Conservation (phyloP, 179 eudicot genomes). For the Kewa caespitosa region DNA sequence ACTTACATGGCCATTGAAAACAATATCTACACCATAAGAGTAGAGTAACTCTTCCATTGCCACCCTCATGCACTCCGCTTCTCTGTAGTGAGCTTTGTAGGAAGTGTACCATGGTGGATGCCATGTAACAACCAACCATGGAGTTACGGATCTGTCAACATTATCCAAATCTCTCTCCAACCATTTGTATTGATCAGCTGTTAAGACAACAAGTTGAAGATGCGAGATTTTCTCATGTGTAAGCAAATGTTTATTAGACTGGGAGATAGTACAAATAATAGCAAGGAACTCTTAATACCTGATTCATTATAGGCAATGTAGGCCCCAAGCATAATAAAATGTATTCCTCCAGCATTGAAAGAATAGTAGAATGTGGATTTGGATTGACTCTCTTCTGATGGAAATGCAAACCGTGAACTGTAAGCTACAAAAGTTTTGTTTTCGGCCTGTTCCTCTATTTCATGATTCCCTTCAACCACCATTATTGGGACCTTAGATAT, state of each 20-base stretch:
- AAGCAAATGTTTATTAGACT: neutral
- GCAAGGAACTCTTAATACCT: slow-evolving; percentile 36
- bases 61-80: slow-evolving; percentile 92
- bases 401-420: slow-evolving; percentile 92
- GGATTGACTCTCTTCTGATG: slow-evolving; percentile 79
- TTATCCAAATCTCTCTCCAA: slow-evolving; percentile 76
- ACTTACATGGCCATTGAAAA: slow-evolving; percentile 94
- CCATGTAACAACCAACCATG: slow-evolving; percentile 91
- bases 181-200: slow-evolving; percentile 97
- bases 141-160: slow-evolving; percentile 72
- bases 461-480: slow-evolving; percentile 98
- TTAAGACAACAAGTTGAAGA: slow-evolving; percentile 4
- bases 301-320: slow-evolving; percentile 71
- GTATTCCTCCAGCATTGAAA: slow-evolving; percentile 94
- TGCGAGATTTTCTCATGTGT: neutral
- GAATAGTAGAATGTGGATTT: slow-evolving; percentile 82
- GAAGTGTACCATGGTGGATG: slow-evolving; percentile 95
- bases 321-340: slow-evolving; percentile 88
- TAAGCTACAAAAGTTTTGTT: slow-evolving; percentile 75
- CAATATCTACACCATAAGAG: slow-evolving; percentile 72
- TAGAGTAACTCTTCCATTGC: slow-evolving; percentile 90
- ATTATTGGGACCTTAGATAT: slow-evolving; percentile 80
- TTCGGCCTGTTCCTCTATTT: slow-evolving; percentile 75
- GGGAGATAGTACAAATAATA: neutral
- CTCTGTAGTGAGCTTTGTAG: slow-evolving; percentile 87